phyloP scores from a whole-genome alignment of 768 basidiomycete species.

The Megacollybia marginata region DNA sequence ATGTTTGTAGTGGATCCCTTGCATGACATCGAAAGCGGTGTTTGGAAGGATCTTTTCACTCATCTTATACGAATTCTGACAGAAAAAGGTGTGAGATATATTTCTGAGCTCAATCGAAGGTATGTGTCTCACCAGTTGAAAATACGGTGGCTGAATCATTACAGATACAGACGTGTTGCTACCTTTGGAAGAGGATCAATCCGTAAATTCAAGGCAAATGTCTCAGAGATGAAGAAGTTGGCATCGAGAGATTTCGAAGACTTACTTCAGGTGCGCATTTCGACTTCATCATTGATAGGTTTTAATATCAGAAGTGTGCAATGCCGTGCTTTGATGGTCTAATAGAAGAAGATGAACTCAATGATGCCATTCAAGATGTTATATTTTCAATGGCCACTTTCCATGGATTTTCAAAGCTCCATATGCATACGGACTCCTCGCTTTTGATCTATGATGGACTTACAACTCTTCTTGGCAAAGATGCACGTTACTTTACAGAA shows the following conservation, averaged over 20 bases:
- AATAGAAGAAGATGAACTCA: constrained; percentile 4
- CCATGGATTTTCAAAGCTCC: constrained; percentile 17
- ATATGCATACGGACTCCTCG: constrained; percentile 11
- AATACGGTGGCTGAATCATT: background rate
- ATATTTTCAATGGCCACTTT: constrained; percentile 12
- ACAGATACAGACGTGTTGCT: constrained; percentile 20
- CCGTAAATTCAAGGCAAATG: too few relatives aligned
- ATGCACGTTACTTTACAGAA: background rate
- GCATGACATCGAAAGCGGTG: constrained; percentile 16
- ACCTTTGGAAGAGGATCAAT: constrained; percentile 3
- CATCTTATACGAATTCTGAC: constrained; percentile 15
- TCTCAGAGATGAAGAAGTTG: too few relatives aligned
- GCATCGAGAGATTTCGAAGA: too few relatives aligned
- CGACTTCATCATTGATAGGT: too few relatives aligned
- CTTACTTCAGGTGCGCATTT: too few relatives aligned
- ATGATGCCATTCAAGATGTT: constrained; percentile 4
- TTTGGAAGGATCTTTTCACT: constrained; percentile 15
- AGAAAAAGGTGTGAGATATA: constrained; percentile 16
- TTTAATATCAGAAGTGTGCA: too few relatives aligned
- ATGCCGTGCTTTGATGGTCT: too few relatives aligned
- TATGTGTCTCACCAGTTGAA: background rate
- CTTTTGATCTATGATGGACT: constrained; percentile 2
- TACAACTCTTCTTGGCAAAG: background rate
- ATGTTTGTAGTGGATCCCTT: constrained; percentile 13
- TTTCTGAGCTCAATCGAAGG: constrained; percentile 20